phyloP scores from a whole-genome alignment of 192 early-diverging fungal species.

The Rhizoclosmatium globosum region DNA sequence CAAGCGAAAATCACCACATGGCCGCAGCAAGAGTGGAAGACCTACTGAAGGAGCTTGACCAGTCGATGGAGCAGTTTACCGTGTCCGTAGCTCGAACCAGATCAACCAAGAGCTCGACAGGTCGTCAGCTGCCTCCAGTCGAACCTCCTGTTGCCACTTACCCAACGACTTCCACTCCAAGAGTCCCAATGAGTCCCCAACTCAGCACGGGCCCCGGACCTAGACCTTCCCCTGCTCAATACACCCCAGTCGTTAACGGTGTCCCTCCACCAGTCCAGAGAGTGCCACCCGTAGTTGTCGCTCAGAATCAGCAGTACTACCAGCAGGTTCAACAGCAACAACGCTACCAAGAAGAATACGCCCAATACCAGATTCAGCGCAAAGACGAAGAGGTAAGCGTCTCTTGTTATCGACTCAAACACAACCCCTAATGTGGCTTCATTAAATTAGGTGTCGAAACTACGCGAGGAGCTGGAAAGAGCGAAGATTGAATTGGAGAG shows the following conservation, averaged over 20 bases:
- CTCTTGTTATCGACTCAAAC: no score
- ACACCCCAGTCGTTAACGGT: no score
- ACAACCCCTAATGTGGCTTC: no score
- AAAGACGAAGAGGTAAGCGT: no score
- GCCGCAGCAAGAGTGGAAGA: not conserved
- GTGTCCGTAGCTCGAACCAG: not conserved
- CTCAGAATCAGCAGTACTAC: not conserved
- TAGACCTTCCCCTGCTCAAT: no score
- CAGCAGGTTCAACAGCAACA: not conserved
- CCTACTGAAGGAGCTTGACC: not conserved
- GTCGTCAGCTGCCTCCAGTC: not conserved
- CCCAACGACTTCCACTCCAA: not conserved
- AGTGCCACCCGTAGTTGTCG: no score
- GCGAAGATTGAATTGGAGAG: not conserved
- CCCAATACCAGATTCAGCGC: no score
- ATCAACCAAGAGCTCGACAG: not conserved
- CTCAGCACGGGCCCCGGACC: no score
- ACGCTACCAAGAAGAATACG: not conserved
- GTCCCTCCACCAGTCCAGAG: no score
- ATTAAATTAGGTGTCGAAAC: no score
- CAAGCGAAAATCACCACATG: not conserved
- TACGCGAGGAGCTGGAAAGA: not conserved
- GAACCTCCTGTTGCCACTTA: not conserved
- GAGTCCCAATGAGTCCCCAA: not conserved
- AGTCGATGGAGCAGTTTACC: not conserved